Base-by-base conservation (phyloP, 208 protist species). In the Trypanosoma scelopori region DNA sequence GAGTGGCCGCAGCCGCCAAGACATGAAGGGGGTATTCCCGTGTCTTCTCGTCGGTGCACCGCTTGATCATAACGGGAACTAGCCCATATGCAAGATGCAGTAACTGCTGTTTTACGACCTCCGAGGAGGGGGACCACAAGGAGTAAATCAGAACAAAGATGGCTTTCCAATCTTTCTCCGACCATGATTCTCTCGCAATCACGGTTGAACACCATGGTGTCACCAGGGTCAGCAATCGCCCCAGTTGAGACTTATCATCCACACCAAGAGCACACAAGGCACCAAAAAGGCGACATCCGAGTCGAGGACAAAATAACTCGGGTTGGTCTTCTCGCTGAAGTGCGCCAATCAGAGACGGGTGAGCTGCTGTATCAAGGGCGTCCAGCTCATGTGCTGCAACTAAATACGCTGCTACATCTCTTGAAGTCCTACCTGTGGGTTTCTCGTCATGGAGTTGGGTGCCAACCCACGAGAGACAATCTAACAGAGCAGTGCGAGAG, bases 311-410 rank as follows among this genome's bases (percentile, higher is more conserved):
- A 45, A 74, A 13, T 27, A 23, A 58, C 3, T 68, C 35, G 23
- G 67, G 20, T n/a, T 1, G 2, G 23, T 68, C 46, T 46, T 58
- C 30, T 3, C 28, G 15, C 15, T 30, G 12, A 57, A 74, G 35
- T 4, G 41, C 18, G 25, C 23, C 47, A 55, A 74, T 41, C 18
- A 74, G 18, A 48, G 22, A 1, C 11, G 60, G 69, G 63, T 74
- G 47, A 15, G 28, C 5, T 42, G 42, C 55, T 32, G 15, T 55
- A 49, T 60, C 25, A 42, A 57, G 27, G 52, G 23, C 43, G 49
- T 50, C 55, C 20, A 74, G 28, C 58, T 74, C 69, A 63, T 74
- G 55, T 18, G 60, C 69, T 7, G 30, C 39, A 56, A 74, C 41
- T 32, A 74, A 59, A 64, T 74, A 74, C 12, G 12, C 27, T 7